Evolutionary conservation across 495 filamentous ascomycete species (phyloP).

Genomic region (Tetracladium marchalianum): DNA sequence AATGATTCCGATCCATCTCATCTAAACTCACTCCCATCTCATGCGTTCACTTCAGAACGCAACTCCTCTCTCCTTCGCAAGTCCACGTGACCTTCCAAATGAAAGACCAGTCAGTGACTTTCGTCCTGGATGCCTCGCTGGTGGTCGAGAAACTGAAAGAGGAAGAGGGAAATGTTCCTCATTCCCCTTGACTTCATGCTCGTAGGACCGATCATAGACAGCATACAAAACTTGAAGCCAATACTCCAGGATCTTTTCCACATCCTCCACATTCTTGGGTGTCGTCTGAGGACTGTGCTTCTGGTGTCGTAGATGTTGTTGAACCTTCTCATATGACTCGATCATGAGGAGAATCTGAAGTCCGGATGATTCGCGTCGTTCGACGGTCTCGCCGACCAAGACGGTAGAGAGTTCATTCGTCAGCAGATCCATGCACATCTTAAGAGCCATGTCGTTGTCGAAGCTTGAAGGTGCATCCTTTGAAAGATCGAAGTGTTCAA

Average conservation of each 20-base stretch:
- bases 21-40: neutral
- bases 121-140: neutral
- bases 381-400: slow-evolving; percentile 3
- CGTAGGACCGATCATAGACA: slow-evolving; percentile 10
- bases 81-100: neutral
- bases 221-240: slow-evolving; percentile 17
- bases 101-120: slow-evolving; percentile 1
- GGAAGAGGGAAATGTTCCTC: no score
- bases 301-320: slow-evolving; percentile 10
- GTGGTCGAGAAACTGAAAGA: no score
- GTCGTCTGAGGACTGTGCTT: slow-evolving; percentile 4
- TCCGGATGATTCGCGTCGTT: slow-evolving; percentile 12
- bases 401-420: slow-evolving; percentile 14
- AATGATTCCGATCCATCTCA: neutral
- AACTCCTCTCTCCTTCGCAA: neutral
- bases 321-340: slow-evolving; percentile 16
- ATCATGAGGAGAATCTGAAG: slow-evolving; percentile 21
- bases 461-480: neutral
- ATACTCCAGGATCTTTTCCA: slow-evolving; percentile 12
- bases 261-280: slow-evolving; percentile 3
- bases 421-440: slow-evolving; percentile 14
- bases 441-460: slow-evolving; percentile 10
- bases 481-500: neutral
- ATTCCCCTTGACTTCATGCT: no score
- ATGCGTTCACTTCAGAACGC: neutral